Conservation (phyloP, 2,329 filamentous ascomycete species). For the Xylariaceae sp. region DNA sequence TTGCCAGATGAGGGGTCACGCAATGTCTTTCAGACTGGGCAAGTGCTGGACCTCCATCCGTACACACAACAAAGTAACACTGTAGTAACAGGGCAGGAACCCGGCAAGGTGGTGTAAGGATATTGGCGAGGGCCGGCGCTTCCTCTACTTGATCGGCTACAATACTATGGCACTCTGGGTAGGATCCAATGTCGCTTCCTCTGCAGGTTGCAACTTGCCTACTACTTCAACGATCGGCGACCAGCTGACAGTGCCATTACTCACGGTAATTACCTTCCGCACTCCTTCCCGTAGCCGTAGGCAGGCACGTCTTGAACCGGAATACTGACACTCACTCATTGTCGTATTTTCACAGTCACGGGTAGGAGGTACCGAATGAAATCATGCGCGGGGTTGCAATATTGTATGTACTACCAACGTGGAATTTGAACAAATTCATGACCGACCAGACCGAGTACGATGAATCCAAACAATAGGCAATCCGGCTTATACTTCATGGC, state of each 20-base stretch:
- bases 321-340: no score
- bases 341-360: neutral
- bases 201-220: no score
- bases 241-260: slow-evolving; percentile 24
- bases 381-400: slow-evolving; percentile 14
- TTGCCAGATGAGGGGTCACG: slow-evolving; percentile 18
- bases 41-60: neutral
- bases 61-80: slow-evolving; percentile 7
- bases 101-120: neutral
- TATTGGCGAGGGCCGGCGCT: neutral
- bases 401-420: neutral
- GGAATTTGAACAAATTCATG: neutral
- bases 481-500: no score
- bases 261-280: neutral
- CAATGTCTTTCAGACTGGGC: slow-evolving; percentile 7
- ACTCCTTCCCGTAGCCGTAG: neutral
- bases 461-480: no score
- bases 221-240: slow-evolving; percentile 19
- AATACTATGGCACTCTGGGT: neutral
- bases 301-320: neutral
- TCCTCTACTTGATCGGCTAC: neutral
- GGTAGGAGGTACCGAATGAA: slow-evolving; percentile 7
- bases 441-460: no score
- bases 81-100: neutral
- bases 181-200: neutral